phyloP scores from a whole-genome alignment of 805 yeast species.

The Candida boidinii region DNA sequence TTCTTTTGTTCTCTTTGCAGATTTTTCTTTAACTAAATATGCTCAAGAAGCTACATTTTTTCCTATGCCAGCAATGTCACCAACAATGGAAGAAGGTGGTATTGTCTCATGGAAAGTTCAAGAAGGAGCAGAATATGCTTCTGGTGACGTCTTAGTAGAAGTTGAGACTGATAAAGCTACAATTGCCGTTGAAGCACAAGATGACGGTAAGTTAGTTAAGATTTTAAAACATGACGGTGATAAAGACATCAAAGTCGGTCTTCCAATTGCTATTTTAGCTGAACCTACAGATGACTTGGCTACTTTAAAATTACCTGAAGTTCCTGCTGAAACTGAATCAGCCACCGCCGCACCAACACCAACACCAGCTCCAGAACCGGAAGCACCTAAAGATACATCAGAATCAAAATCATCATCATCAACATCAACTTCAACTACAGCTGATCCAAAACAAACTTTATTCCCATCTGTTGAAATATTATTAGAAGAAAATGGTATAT shows the following conservation, averaged over 20 bases:
- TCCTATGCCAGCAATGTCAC: slow-evolving; percentile 98
- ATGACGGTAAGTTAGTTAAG: slow-evolving; percentile 85
- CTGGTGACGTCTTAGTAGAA: slow-evolving; percentile 79
- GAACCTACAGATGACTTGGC: slow-evolving; percentile 80
- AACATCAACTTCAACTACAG: slow-evolving; percentile 13
- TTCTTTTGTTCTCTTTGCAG: no score
- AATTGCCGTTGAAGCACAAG: slow-evolving; percentile 81
- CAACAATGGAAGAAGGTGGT: slow-evolving; percentile 96
- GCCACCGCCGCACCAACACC: slow-evolving; percentile 13
- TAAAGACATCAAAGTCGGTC: slow-evolving; percentile 75
- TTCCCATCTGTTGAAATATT: slow-evolving; percentile 74
- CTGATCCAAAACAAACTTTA: slow-evolving; percentile 51
- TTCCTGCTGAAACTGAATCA: slow-evolving; percentile 15
- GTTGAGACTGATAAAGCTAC: slow-evolving; percentile 85
- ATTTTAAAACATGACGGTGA: slow-evolving; percentile 66
- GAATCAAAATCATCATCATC: slow-evolving; percentile 35
- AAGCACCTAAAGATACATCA: slow-evolving; percentile 10
- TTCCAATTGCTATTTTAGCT: slow-evolving; percentile 81
- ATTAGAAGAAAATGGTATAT: slow-evolving; percentile 51
- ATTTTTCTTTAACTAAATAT: no score
- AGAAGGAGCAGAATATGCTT: slow-evolving; percentile 59
- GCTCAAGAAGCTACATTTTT: slow-evolving; percentile 40
- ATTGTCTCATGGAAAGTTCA: slow-evolving; percentile 83
- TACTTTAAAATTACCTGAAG: slow-evolving; percentile 49
- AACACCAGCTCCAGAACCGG: slow-evolving; percentile 7